A percentile compares a stretch with the other conserved stretches of the same genome.
Conservation (phyloP, 768 basidiomycete genomes). For the Pleurotus eryngii region DNA sequence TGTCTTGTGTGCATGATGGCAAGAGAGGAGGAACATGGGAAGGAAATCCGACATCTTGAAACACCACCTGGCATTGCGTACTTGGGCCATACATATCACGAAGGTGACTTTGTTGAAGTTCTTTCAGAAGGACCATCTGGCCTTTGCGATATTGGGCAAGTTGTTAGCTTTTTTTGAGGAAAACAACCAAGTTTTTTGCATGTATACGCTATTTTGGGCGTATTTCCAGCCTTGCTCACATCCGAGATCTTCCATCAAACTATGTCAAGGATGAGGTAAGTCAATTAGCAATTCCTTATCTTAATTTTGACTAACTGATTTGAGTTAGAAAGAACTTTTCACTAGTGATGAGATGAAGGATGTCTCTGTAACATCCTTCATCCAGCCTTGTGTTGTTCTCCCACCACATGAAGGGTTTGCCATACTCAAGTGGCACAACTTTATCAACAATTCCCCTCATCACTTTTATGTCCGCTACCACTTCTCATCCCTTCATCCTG, state of each 20-base stretch:
- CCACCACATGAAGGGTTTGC: slow-evolving; percentile 23
- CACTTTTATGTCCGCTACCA: slow-evolving; percentile 55
- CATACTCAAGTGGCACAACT: slow-evolving; percentile 22
- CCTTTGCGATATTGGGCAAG: slow-evolving; percentile 55
- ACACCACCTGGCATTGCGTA: slow-evolving; percentile 40
- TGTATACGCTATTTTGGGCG: neutral
- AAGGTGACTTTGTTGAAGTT: slow-evolving; percentile 59
- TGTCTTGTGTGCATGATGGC: slow-evolving; percentile 46
- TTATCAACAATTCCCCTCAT: slow-evolving; percentile 46
- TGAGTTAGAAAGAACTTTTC: slow-evolving; percentile 55
- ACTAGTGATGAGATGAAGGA: slow-evolving; percentile 43
- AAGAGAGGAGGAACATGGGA: slow-evolving; percentile 30
- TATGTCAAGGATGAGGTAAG: slow-evolving; percentile 59
- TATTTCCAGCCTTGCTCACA: neutral
- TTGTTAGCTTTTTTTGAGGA: slow-evolving; percentile 28
- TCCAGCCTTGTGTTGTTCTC: slow-evolving; percentile 48
- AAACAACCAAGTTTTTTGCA: slow-evolving; percentile 6
- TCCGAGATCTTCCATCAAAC: slow-evolving; percentile 29
- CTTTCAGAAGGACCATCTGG: slow-evolving; percentile 34
- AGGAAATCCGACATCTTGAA: slow-evolving; percentile 25
- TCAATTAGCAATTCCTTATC: neutral
- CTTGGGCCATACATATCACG: slow-evolving; percentile 51
- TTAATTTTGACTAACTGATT: slow-evolving; percentile 1
- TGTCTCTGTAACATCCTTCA: slow-evolving; percentile 34
- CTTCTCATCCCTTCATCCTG: too few species aligned